phyloP scores from a whole-genome alignment of 2,329 filamentous ascomycete genomes.

The Westerdykella ornata region DNA sequence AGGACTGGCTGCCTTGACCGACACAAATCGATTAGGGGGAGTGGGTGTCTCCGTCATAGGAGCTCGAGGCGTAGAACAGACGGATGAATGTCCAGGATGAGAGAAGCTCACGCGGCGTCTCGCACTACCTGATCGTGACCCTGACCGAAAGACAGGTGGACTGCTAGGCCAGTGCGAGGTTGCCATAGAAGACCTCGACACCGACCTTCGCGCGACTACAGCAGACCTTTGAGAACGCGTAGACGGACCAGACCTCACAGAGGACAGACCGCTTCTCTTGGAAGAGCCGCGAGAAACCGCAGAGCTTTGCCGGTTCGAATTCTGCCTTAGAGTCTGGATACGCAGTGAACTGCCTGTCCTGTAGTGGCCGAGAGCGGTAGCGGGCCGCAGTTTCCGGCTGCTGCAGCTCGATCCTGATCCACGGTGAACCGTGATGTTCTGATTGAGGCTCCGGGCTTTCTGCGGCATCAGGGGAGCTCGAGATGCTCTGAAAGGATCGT shows the following conservation, averaged over 20 bases:
- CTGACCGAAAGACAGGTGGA: slow-evolving; percentile 36
- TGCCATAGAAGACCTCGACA: slow-evolving; percentile 40
- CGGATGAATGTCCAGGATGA: slow-evolving; percentile 45
- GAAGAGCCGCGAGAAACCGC: slow-evolving; percentile 29
- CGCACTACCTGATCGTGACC: slow-evolving; percentile 44
- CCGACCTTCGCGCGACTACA: slow-evolving; percentile 15
- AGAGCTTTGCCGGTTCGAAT: slow-evolving; percentile 27
- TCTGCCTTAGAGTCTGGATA: slow-evolving; percentile 33
- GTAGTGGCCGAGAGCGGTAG: slow-evolving; percentile 32
- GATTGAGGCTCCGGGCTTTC: slow-evolving; percentile 51
- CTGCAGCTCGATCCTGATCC: slow-evolving; percentile 24
- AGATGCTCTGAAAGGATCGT: slow-evolving; percentile 77
- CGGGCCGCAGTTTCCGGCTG: slow-evolving; percentile 33
- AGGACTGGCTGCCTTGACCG: slow-evolving; percentile 19
- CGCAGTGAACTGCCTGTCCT: slow-evolving; percentile 40
- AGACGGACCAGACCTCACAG: slow-evolving; percentile 9
- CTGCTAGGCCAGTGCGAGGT: slow-evolving; percentile 45
- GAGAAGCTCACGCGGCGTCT: slow-evolving; percentile 59
- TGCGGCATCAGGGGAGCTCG: slow-evolving; percentile 43
- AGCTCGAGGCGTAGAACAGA: slow-evolving; percentile 17
- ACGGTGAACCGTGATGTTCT: slow-evolving; percentile 64
- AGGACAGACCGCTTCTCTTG: slow-evolving; percentile 22
- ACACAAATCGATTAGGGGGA: slow-evolving; percentile 26
- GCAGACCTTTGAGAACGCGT: slow-evolving; percentile 18
- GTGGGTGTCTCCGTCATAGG: slow-evolving; percentile 10